Evolutionary conservation across 768 basidiomycete genomes (phyloP), one percentile per base, ranked within the genome.

Genomic region (Mrakia hoshinonis): DNA sequence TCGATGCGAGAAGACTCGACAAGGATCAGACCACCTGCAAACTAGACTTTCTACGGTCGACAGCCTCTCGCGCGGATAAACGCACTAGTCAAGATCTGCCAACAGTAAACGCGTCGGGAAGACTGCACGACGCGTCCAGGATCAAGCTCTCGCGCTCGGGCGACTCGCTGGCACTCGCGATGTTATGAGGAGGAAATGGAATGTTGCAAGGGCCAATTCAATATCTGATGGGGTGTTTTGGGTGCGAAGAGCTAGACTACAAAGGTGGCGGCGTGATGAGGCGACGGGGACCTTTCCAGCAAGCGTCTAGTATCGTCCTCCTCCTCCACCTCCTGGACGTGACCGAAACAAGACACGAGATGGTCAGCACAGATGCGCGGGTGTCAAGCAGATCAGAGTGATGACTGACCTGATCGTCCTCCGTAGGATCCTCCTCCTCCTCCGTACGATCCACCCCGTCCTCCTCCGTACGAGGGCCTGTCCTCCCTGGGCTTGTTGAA

Each of bases 401-500:
- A 54, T 12, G 52, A n/a, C n/a, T n/a, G n/a, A n/a, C n/a, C n/a
- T n/a, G n/a, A n/a, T 11, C 13, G 6, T 12, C 55, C 11, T 51
- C 49, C 49, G 49, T 51, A 51, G 9, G 49, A 51, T 51, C 11
- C 9, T 24, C 24, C 10, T 47, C 46, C 29, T 29, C 54, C 36
- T 61, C 58, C 58, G 55, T 60, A 60, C 2, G 31, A 31, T 39
- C 58, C 58, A 18, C 58, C 36, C 9, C 22, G 9, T 18, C 54
- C 54, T 43, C 58, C 34, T 39, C 58, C 58, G 58, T 39, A 61
- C 31, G 58, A 43, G 7, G 43, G 22, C 36, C 58, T 31, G 31
- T 61, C 58, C 58, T 61, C 58, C 58, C 58, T 61, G 3, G 58
- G 58, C 58, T 61, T 61, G 58, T 61, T 61, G 58, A 61, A 61